These are phyloP conservation scores for Penicillium sp. DNA, from an alignment of 2,329 filamentous ascomycete genomes.

Conservation along the genomic window DNA sequence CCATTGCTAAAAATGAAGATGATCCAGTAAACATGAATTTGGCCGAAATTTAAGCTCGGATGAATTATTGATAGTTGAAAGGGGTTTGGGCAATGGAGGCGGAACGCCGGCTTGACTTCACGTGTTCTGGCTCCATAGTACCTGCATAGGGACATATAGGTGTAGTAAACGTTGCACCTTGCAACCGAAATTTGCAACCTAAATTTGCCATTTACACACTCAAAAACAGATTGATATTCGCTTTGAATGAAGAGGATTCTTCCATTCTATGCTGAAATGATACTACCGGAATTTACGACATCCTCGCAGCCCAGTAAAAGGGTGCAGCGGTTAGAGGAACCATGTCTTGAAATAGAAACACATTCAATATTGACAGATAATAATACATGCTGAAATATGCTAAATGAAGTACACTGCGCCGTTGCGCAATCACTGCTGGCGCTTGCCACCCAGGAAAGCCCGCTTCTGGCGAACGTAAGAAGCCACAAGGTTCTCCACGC, in stretches of 20 bases:
- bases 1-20: not conserved
- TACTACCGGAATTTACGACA: no score
- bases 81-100: not conserved
- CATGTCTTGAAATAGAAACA: not conserved
- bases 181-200: not conserved
- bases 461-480: slow-evolving; percentile 61
- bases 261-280: no score
- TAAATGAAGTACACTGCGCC: slow-evolving; percentile 5
- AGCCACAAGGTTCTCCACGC: slow-evolving; percentile 75
- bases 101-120: slow-evolving; percentile 2
- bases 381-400: slow-evolving; percentile 32
- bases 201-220: not conserved
- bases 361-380: slow-evolving; percentile 26
- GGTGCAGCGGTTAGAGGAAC: not conserved
- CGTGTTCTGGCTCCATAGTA: slow-evolving; percentile 1
- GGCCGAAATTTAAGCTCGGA: not conserved
- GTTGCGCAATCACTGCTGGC: slow-evolving; percentile 18
- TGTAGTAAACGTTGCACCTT: not conserved
- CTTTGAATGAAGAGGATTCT: no score
- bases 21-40: not conserved
- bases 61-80: not conserved
- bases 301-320: not conserved
- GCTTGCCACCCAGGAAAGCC: slow-evolving; percentile 39
- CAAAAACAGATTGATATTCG: no score
- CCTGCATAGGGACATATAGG: not conserved